A percentile compares a stretch with the other conserved stretches of the same genome.
phyloP scores from a whole-genome alignment of 768 basidiomycete genomes.

The Pleurotus giganteus region DNA sequence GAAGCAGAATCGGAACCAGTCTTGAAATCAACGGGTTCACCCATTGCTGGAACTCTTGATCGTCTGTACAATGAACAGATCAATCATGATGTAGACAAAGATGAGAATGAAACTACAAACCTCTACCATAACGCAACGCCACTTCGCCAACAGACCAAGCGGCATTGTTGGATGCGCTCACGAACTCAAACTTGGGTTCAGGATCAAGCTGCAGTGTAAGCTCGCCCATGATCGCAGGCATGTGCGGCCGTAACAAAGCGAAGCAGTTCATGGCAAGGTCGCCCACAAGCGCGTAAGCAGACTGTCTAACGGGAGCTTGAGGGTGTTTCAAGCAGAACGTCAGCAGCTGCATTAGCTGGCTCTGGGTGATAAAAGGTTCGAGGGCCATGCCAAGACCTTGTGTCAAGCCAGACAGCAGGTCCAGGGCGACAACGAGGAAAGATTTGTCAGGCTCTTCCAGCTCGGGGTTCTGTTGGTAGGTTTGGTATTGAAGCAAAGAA shows the following conservation, averaged over 20 bases:
- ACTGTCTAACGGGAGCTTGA: conserved; percentile 93
- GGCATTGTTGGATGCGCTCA: conserved; percentile 98
- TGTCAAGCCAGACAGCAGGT: conserved; percentile 91
- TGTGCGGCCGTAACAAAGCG: conserved; percentile 75
- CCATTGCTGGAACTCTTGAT: conserved; percentile 89
- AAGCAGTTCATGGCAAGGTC: conserved; percentile 98
- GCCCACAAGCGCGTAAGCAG: conserved; percentile 96
- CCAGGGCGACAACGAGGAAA: conserved; percentile 97
- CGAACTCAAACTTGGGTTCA: conserved; percentile 90
- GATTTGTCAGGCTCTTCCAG: conserved; percentile 95
- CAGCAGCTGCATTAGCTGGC: conserved; percentile 74
- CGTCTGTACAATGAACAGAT: conserved; percentile 42
- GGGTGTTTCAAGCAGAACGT: conserved; percentile 93
- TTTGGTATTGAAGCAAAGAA: conserved; percentile 82
- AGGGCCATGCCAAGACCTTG: conserved; percentile 87
- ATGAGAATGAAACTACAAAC: conserved; percentile 36
- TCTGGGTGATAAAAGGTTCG: conserved; percentile 65
- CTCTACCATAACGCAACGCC: conserved; percentile 84
- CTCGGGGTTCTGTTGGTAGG: conserved; percentile 84
- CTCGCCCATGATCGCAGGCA: conserved; percentile 88
- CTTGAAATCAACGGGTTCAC: conserved; percentile 83
- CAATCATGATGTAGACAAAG: conserved; percentile 1
- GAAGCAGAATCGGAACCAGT: conserved; percentile 89
- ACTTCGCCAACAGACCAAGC: conserved; percentile 99
- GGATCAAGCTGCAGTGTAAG: conserved; percentile 88